Base-by-base conservation (phyloP, 306 rosid species). In the Dalbergia oliveri region DNA sequence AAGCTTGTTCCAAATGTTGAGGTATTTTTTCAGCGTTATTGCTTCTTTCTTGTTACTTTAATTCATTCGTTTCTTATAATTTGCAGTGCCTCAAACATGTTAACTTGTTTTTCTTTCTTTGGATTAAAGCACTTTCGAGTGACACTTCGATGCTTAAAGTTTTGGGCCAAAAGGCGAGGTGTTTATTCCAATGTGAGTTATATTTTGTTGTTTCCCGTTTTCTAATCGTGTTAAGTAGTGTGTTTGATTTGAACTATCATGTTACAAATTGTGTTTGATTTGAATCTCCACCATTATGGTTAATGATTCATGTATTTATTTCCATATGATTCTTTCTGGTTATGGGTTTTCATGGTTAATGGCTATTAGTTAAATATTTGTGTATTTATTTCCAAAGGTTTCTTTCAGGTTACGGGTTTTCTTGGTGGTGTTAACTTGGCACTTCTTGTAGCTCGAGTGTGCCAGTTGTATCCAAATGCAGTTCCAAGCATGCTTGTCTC, bases 401-500 rank as follows among this genome's bases (percentile, higher is more conserved):
- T 23, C 37, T 81, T 87, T 59, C 85, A 94, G 98, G 94, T 94
- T 64, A 94, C 98, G 41, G 98, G 98, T 64, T 94, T 92, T 80
- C 97, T 94, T 57, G 99, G 99, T 76, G 99, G 99, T 83, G 97
- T 94, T 58, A 94, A 94, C 84, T 90, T 89, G 95, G 99, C 99
- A 41, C 88, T 94, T 78, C 88, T 94, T 82, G 97, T 94, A n/a
- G 97, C 97, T 83, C 92, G 94, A 54, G 82, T 94, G 16, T 94
- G 99, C 84, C 99, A 94, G 86, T 86, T 92, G 78, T 94, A 92
- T 81, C 99, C 99, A 37, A 92, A 93, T 88, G 99, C 97, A 79
- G 91, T 83, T 82, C 97, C 98, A 43, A 92, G 97, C 86, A 91
- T 94, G 98, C 89, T 94, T 72, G 97, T 92, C 61, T 87, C 98